Conservation (phyloP, 352 stramenopile genomes). For the Pythium guiyangense region DNA sequence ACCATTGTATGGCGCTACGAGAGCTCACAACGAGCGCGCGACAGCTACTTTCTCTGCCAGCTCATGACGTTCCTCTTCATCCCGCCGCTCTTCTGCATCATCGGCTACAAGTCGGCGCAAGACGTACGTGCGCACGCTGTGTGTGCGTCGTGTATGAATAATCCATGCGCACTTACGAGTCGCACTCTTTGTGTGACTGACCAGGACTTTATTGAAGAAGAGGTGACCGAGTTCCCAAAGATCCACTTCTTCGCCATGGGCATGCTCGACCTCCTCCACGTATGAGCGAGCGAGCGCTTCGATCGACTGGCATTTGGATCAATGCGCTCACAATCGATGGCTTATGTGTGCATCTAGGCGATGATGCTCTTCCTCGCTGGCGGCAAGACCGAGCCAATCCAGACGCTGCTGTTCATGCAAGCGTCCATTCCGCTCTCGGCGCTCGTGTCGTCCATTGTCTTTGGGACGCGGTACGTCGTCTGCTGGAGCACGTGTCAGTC, state of each 20-base stretch:
- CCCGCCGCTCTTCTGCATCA: conserved; percentile 79
- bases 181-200: conserved; percentile 4
- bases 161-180: too few relatives aligned
- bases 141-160: background rate
- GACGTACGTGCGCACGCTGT: conserved; percentile 27
- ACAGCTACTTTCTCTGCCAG: conserved; percentile 87
- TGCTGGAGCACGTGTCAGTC: too few relatives aligned
- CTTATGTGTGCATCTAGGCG: too few relatives aligned
- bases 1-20: too few relatives aligned
- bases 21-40: background rate
- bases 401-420: conserved; percentile 84
- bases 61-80: conserved; percentile 89
- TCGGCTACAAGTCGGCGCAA: conserved; percentile 78
- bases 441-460: conserved; percentile 50
- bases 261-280: conserved; percentile 75
- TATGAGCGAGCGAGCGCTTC: too few relatives aligned
- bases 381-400: conserved; percentile 71
- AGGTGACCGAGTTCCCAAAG: conserved; percentile 83
- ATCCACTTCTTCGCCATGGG: conserved; percentile 87
- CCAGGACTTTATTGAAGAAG: conserved; percentile 82
- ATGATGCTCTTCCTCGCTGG: conserved; percentile 84
- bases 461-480: background rate
- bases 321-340: too few relatives aligned
- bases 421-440: conserved; percentile 72
- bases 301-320: too few relatives aligned